These are phyloP conservation scores for Saccharomyces hybrid DNA, from an alignment of 1,139 yeast species.

Conservation along the genomic window DNA sequence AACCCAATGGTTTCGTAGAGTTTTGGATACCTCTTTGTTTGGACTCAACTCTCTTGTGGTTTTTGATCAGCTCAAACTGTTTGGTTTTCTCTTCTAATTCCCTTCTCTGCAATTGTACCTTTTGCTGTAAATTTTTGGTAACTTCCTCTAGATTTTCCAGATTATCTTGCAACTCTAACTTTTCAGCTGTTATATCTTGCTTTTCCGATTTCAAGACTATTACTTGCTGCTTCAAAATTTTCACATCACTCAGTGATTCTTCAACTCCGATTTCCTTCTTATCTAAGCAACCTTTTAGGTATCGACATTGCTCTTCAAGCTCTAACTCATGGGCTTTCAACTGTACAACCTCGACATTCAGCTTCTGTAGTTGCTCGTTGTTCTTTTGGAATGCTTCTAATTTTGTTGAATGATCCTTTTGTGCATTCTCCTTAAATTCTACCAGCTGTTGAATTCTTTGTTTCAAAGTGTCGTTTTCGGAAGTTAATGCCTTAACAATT, in stretches of 20 bases:
- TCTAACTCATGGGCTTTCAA: constrained; percentile 29
- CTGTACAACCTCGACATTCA: constrained; percentile 29
- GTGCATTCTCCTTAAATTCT: constrained; percentile 12
- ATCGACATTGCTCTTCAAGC: constrained; percentile 27
- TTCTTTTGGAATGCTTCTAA: constrained; percentile 17
- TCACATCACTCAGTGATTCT: constrained; percentile 18
- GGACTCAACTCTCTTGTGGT: background rate
- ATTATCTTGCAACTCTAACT: constrained; percentile 24
- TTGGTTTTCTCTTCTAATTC: constrained; percentile 4
- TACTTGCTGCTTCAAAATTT: constrained; percentile 18
- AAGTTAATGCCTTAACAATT: constrained; percentile 16
- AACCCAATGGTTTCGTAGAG: background rate
- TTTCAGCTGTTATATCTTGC: constrained; percentile 21
- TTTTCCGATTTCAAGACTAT: constrained; percentile 19
- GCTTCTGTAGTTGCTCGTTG: constrained; percentile 26
- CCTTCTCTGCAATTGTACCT: constrained; percentile 6
- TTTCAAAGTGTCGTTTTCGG: constrained; percentile 24
- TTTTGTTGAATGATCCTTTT: constrained; percentile 13
- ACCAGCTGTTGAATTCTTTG: constrained; percentile 17
- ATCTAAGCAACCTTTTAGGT: constrained; percentile 16
- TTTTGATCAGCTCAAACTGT: constrained; percentile 1
- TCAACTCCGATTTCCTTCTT: constrained; percentile 14
- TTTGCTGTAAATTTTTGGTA: constrained; percentile 14
- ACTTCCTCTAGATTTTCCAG: constrained; percentile 16
- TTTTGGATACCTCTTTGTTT: background rate